Conservation (phyloP, 768 basidiomycete genomes). For the Multifurca ochricompacta region DNA sequence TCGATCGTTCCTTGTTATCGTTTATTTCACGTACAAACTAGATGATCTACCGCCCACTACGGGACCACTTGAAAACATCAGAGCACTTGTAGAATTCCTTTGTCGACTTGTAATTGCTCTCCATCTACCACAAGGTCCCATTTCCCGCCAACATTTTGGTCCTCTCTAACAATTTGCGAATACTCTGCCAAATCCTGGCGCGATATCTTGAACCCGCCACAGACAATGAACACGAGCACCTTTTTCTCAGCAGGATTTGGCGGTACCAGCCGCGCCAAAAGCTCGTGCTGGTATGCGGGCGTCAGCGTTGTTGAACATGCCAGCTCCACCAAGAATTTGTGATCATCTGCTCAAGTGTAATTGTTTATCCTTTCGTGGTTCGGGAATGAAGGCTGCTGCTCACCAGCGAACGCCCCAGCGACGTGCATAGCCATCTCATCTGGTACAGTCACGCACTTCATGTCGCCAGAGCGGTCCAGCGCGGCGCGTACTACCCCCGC, state of each 20-base stretch:
- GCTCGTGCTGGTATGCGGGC: constrained; percentile 49
- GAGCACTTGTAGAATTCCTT: neutral
- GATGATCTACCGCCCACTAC: neutral
- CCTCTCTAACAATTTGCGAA: constrained; percentile 31
- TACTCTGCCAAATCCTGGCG: constrained; percentile 46
- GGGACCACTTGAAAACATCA: too few relatives aligned
- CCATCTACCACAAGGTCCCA: constrained; percentile 1
- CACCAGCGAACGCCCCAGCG: constrained; percentile 50
- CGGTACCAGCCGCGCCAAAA: constrained; percentile 50
- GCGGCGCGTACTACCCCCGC: constrained; percentile 58
- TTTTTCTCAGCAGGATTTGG: constrained; percentile 23
- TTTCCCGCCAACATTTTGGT: constrained; percentile 10
- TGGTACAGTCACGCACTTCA: constrained; percentile 53
- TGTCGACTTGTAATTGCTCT: neutral
- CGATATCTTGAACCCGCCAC: constrained; percentile 65
- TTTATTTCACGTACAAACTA: neutral
- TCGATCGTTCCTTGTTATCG: neutral
- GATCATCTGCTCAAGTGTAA: constrained; percentile 46
- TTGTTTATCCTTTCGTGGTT: neutral
- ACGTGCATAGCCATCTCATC: constrained; percentile 66
- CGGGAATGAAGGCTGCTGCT: constrained; percentile 20
- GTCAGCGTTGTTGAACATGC: constrained; percentile 65
- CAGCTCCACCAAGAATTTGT: constrained; percentile 67
- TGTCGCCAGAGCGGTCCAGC: constrained; percentile 46
- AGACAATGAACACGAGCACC: constrained; percentile 58